Base-by-base conservation (phyloP, 139 green algal species). In the Raphidocelis subcapitata region DNA sequence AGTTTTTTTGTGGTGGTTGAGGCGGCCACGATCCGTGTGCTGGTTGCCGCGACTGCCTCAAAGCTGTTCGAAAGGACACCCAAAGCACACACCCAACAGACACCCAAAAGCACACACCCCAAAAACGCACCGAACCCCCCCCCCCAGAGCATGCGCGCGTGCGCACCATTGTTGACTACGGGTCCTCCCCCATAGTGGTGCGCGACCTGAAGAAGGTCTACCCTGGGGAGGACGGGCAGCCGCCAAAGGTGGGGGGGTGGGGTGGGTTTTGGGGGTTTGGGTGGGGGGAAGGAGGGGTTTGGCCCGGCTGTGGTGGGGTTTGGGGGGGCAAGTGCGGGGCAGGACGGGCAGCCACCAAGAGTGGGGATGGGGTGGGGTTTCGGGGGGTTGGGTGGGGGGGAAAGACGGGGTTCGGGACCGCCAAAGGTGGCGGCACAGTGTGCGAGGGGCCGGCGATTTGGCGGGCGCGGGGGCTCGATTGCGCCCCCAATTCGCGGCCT, bases 201-300 rank as follows among this genome's bases (percentile, higher is more conserved):
- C 37, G 72, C 1, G 79, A 89, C 61, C 65, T 97, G 64, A 46
- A 66, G 24, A 97, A 96, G 73, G 66, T 90, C 28, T 97, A 88
- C 73, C 88, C 86, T 0, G 62, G 69, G 5, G 24, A 67, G 31
- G 88, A 86, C 12, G 88, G 85, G n/a, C 75, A 79, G 35, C 76
- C 77, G 44, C 66, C 75, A 33, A 88, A 88, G 55, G 55, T 62
- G 55, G 5, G 55, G 55, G 49, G 49, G 18, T 57, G 18, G 20
- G 49, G 49, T 18, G 49, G 20, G 18, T 20, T 20, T n/a, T 57
- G 20, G 20, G 20, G 49, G 49, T 57, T 20, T 57, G 18, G 20
- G 49, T n/a, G 49, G 18, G 18, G 18, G 20, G 49, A 20, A 20
- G 18, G 18, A 57, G 49, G 20, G 49, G 20, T 20, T 20, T 57